Evolutionary conservation across 306 rosid species (phyloP).

Genomic region (Gillenia trifoliata): DNA sequence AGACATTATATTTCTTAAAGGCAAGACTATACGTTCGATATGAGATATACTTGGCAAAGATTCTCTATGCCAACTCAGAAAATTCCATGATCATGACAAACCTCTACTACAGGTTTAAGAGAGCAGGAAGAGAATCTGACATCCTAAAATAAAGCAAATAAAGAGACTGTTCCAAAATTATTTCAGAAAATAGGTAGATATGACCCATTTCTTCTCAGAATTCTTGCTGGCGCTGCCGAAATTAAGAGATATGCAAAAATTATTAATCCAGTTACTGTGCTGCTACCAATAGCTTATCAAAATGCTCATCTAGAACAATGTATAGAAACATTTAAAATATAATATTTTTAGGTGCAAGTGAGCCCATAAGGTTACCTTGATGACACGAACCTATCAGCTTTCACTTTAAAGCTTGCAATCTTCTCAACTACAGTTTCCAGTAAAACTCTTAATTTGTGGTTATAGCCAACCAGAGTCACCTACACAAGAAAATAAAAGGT

Average conservation of each 20-base stretch:
- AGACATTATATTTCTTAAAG: background rate
- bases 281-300: background rate
- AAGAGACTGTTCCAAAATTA: background rate
- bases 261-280: background rate
- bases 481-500: constrained; percentile 20
- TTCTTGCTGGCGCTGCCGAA: background rate
- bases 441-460: constrained; percentile 74
- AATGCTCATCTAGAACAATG: background rate
- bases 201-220: background rate
- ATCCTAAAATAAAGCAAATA: background rate
- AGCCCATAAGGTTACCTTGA: constrained; percentile 54
- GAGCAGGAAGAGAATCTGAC: background rate
- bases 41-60: background rate
- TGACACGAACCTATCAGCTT: constrained; percentile 77
- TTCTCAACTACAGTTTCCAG: constrained; percentile 64
- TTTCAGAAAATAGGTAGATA: background rate
- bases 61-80: background rate
- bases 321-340: background rate
- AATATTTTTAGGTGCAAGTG: background rate
- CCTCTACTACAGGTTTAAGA: background rate
- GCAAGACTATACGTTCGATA: background rate
- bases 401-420: constrained; percentile 65
- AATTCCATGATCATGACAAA: background rate
- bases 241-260: background rate
- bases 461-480: constrained; percentile 77